phyloP scores from a whole-genome alignment of 2,329 filamentous ascomycete genomes.

The Pseudogymnoascus pannorum region DNA sequence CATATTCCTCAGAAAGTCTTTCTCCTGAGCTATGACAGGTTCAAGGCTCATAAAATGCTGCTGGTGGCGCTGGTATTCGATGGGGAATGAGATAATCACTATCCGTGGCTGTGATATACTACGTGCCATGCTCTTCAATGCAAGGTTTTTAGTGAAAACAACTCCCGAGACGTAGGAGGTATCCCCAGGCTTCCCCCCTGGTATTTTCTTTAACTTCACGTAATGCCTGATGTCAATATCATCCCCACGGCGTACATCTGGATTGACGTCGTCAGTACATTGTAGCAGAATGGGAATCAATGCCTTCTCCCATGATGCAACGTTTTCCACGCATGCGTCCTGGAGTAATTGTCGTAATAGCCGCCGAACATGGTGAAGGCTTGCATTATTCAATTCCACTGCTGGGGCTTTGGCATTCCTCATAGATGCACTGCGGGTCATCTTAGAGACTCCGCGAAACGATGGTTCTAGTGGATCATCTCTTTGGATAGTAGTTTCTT shows the following conservation, averaged over 20 bases:
- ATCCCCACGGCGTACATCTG: constrained; percentile 82
- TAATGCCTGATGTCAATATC: constrained; percentile 97
- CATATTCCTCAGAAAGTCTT: constrained; percentile 84
- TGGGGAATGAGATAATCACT: constrained; percentile 85
- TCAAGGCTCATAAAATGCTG: constrained; percentile 97
- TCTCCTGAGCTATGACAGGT: constrained; percentile 92
- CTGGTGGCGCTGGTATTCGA: constrained; percentile 90
- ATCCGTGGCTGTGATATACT: constrained; percentile 79
- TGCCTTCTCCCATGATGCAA: constrained; percentile 78
- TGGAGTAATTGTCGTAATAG: constrained; percentile 76
- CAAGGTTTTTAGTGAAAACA: constrained; percentile 95
- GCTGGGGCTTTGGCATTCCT: constrained; percentile 64
- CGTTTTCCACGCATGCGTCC: constrained; percentile 66
- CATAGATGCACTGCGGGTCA: constrained; percentile 78
- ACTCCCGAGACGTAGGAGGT: constrained; percentile 95
- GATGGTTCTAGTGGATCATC: constrained; percentile 16
- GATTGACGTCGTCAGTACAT: constrained; percentile 90
- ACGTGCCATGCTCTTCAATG: constrained; percentile 91
- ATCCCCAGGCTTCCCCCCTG: constrained; percentile 80
- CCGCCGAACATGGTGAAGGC: constrained; percentile 78
- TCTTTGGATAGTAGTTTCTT: constrained; percentile 21
- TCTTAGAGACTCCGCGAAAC: constrained; percentile 31
- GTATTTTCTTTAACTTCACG: constrained; percentile 94
- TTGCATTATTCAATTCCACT: constrained; percentile 81
- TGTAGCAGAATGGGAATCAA: constrained; percentile 83